phyloP scores from a whole-genome alignment of 306 rosid genomes.

The Luffa aegyptiaca region DNA sequence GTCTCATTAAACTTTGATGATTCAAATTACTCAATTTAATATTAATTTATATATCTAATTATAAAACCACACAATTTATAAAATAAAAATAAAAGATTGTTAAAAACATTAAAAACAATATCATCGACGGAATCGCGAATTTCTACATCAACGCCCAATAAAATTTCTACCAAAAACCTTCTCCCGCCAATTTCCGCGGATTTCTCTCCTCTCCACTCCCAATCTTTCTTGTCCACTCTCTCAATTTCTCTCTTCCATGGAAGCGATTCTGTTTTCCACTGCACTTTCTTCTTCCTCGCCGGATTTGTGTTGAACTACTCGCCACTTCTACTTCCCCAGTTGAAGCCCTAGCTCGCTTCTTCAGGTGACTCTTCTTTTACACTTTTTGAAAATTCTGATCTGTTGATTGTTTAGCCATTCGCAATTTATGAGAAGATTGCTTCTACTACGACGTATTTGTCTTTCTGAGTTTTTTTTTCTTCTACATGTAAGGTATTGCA shows the following conservation, averaged over 20 bases:
- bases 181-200: constrained; percentile 12
- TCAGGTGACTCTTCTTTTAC: not conserved
- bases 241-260: not conserved
- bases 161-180: not conserved
- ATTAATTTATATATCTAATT: too few relatives aligned
- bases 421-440: not conserved
- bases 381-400: not conserved
- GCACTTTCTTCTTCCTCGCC: not conserved
- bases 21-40: too few relatives aligned
- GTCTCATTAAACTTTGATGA: too few relatives aligned
- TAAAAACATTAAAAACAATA: not conserved
- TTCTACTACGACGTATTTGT: not conserved
- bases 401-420: not conserved
- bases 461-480: not conserved
- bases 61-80: too few relatives aligned
- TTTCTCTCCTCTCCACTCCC: not conserved
- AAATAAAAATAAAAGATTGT: too few relatives aligned
- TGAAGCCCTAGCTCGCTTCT: constrained; percentile 6
- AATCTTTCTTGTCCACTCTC: not conserved
- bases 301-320: not conserved
- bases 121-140: not conserved
- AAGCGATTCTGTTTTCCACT: not conserved
- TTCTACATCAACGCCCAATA: not conserved
- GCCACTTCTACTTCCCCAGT: not conserved
- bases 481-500: not conserved